Percentiles rank a stretch among this genome's conserved stretches.
Conservation (phyloP, 306 rosid species). For the Dalbergia cochinchinensis region DNA sequence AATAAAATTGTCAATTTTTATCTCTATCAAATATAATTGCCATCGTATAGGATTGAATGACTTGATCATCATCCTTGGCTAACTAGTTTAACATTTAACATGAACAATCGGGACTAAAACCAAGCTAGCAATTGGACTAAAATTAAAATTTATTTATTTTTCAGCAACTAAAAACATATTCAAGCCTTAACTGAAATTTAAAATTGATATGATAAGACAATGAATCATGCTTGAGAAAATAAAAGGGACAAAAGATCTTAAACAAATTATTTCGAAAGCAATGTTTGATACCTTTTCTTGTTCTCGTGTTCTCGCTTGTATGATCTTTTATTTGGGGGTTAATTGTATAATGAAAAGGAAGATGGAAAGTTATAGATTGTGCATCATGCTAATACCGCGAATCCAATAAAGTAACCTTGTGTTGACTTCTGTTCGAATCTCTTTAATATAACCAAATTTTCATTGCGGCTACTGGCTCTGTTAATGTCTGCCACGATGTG, state of each 20-base stretch:
- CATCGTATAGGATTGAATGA: too few species aligned
- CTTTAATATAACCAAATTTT: conserved; percentile 42
- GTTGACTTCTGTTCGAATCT: conserved; percentile 55
- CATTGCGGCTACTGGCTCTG: conserved; percentile 46
- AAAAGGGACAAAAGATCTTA: conserved; percentile 29
- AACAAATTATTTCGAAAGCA: conserved; percentile 27
- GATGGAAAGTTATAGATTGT: conserved; percentile 23
- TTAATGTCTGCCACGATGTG: conserved; percentile 69
- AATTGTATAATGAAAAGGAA: conserved; percentile 28
- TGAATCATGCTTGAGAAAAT: conserved; percentile 21
- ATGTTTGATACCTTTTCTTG: not conserved
- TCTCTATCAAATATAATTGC: too few species aligned
- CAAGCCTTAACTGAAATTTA: too few species aligned
- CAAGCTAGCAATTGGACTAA: too few species aligned
- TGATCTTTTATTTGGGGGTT: conserved; percentile 9
- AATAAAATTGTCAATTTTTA: too few species aligned
- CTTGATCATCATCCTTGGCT: too few species aligned
- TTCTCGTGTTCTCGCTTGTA: conserved; percentile 7
- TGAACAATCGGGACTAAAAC: too few species aligned
- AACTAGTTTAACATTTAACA: too few species aligned
- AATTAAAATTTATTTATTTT: too few species aligned
- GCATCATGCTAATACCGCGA: conserved; percentile 34
- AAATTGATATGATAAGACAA: conserved; percentile 15
- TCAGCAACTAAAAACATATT: too few species aligned
- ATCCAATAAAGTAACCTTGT: conserved; percentile 50